phyloP scores from a whole-genome alignment of 1,139 yeast species.

The Nakaseomyces bracarensis region DNA sequence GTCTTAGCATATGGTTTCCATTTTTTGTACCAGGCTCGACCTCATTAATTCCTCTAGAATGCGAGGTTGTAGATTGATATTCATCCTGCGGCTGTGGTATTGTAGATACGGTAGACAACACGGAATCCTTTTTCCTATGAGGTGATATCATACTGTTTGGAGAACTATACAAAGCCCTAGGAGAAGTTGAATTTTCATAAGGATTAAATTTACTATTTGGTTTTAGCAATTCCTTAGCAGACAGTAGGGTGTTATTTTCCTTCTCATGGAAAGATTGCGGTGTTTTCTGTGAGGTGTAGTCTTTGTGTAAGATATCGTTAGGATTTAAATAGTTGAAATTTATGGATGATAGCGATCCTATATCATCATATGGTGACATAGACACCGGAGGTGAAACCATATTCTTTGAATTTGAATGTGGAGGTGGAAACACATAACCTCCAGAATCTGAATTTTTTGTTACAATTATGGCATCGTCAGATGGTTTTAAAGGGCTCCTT shows the following conservation, averaged over 20 bases:
- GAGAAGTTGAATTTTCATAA: background rate
- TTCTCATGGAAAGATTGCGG: constrained; percentile 4
- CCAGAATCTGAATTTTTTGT: constrained; percentile 29
- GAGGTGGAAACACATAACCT: constrained; percentile 31
- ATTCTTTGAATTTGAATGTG: constrained; percentile 7
- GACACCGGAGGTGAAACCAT: constrained; percentile 14
- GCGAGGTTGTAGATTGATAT: constrained; percentile 11
- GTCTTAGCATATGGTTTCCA: constrained; percentile 1
- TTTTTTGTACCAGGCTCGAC: background rate
- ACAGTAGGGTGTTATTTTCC: background rate
- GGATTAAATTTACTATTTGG: constrained; percentile 1
- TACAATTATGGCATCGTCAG: constrained; percentile 17
- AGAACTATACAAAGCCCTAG: constrained; percentile 3
- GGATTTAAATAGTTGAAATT: constrained; percentile 8
- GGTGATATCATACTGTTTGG: constrained; percentile 6
- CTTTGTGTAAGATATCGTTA: background rate
- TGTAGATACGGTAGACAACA: constrained; percentile 17
- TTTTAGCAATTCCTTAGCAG: background rate
- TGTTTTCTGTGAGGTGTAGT: background rate
- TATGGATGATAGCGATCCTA: constrained; percentile 8
- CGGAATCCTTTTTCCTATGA: constrained; percentile 16
- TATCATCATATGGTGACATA: background rate
- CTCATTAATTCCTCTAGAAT: constrained; percentile 5
- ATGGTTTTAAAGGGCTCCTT: background rate
- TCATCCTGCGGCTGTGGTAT: constrained; percentile 17